Conservation (phyloP, 768 basidiomycete species). For the Phallus indusiatus region DNA sequence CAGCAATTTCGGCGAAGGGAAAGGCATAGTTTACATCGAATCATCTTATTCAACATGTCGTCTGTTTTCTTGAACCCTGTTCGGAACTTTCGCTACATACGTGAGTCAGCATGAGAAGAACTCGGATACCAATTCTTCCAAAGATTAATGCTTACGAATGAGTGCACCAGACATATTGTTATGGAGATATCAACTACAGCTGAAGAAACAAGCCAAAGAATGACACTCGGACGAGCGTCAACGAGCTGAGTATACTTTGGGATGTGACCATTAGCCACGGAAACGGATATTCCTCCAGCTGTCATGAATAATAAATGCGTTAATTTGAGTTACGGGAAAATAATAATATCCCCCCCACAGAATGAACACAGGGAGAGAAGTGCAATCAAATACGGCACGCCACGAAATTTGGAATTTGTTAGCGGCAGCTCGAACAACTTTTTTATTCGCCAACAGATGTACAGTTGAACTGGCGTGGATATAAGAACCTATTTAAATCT, state of each 20-base stretch:
- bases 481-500: constrained; percentile 12
- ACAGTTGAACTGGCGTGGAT: constrained; percentile 15
- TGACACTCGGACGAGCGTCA: constrained; percentile 23
- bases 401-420: too few relatives aligned
- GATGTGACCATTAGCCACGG: constrained; percentile 23
- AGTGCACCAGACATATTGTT: constrained; percentile 31
- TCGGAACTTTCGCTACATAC: constrained; percentile 24
- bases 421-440: too few relatives aligned
- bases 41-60: constrained; percentile 27
- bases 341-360: too few relatives aligned
- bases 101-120: background rate
- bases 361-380: too few relatives aligned
- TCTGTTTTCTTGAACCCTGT: constrained; percentile 30
- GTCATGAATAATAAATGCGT: too few relatives aligned
- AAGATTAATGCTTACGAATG: constrained; percentile 25
- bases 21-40: constrained; percentile 18
- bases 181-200: constrained; percentile 40
- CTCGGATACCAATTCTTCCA: background rate
- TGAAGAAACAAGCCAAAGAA: constrained; percentile 37
- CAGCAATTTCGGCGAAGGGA: background rate
- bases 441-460: constrained; percentile 19
- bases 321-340: too few relatives aligned
- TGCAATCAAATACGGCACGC: too few relatives aligned
- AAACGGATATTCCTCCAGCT: constrained; percentile 31
- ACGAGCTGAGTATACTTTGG: constrained; percentile 25